These are phyloP conservation scores for Brassica hybrid DNA, from an alignment of 441 rosid species.

Conservation along the genomic window DNA sequence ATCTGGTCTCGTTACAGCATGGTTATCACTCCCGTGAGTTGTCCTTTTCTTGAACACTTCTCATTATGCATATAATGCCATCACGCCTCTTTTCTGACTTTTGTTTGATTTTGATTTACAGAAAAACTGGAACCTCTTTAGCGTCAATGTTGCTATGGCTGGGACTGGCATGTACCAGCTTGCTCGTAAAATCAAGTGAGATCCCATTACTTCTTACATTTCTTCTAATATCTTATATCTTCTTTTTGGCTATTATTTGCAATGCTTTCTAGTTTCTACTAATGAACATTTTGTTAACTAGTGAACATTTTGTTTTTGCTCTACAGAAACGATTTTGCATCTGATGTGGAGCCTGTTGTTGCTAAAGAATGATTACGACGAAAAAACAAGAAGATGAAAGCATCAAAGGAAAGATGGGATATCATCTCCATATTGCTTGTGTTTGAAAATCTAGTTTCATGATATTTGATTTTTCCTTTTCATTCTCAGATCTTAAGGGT, in stretches of 20 bases:
- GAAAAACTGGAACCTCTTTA: constrained; percentile 98
- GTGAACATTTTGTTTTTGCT: constrained; percentile 15
- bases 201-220: not conserved
- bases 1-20: constrained; percentile 97
- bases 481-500: constrained; percentile 2
- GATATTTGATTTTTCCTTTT: constrained; percentile 40
- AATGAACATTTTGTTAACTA: not conserved
- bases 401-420: constrained; percentile 8
- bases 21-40: constrained; percentile 90
- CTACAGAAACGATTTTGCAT: constrained; percentile 75
- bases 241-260: not conserved
- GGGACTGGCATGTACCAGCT: constrained; percentile 91
- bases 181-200: constrained; percentile 76
- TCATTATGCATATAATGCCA: not conserved
- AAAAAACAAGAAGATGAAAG: constrained; percentile 29
- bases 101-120: constrained; percentile 39
- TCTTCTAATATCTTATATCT: not conserved
- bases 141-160: constrained; percentile 89
- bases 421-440: constrained; percentile 14
- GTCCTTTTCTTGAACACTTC: not conserved
- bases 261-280: not conserved
- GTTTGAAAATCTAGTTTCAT: constrained; percentile 14
- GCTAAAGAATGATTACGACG: constrained; percentile 64
- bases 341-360: constrained; percentile 59
- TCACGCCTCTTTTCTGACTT: not conserved